phyloP scores from a whole-genome alignment of 331 rosid species.

The Quercus lobata region DNA sequence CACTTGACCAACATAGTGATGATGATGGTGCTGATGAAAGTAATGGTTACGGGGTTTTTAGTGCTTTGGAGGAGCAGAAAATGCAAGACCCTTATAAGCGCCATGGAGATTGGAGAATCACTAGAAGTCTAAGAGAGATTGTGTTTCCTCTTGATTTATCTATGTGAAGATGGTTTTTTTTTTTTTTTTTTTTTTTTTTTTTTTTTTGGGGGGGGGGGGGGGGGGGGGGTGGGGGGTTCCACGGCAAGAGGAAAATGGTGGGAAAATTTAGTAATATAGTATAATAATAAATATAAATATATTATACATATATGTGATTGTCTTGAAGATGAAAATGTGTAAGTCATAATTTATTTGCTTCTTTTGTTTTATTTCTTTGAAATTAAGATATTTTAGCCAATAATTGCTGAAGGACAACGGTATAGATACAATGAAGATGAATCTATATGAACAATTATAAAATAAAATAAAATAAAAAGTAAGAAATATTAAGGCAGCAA shows the following conservation, averaged over 20 bases:
- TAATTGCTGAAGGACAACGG: not conserved
- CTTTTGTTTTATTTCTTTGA: not conserved
- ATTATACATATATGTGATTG: not conserved
- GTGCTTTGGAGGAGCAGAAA: conserved; percentile 68
- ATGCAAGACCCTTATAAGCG: conserved; percentile 46
- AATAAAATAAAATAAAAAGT: no score
- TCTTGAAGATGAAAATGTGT: not conserved
- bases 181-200: not conserved
- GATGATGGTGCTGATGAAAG: conserved; percentile 29
- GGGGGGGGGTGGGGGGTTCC: no score
- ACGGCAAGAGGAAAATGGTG: not conserved
- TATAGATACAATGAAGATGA: not conserved
- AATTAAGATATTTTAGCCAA: not conserved
- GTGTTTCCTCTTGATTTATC: not conserved
- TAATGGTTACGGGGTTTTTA: conserved; percentile 69
- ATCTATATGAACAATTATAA: no score
- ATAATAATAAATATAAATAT: no score
- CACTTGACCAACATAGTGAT: conserved; percentile 51
- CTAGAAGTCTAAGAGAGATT: not conserved
- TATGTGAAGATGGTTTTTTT: not conserved
- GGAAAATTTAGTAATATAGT: no score
- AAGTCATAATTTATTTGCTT: not conserved
- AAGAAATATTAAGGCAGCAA: no score
- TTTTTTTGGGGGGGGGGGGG: no score
- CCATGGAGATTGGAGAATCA: conserved; percentile 18